Evolutionary conservation across 495 filamentous ascomycete genomes (phyloP), one percentile per base, ranked within the genome.

Genomic region (Cudoniella acicularis): DNA sequence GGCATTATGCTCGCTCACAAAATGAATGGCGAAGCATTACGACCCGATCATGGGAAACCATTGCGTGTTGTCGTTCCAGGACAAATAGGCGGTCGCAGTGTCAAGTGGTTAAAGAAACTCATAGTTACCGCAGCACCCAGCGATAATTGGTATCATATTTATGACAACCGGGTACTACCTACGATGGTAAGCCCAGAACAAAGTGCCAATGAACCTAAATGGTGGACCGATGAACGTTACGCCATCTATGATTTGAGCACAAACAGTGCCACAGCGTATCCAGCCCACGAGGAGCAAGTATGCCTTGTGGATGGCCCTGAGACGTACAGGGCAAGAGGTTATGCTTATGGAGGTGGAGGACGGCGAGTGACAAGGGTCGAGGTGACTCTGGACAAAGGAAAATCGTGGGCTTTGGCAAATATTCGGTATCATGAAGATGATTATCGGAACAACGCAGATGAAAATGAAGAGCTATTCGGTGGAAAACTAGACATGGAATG

Each of bases 81-180:
- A 2, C 92, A 96, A 72, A 97, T 98, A 60, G 93, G 93, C 43
- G 93, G 92, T 4, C 79, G 93, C 49, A 96, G 91, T 70, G 92
- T 98, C 24, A 98, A 98, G 71, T 98, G 93, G 93, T 66, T 98
- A 60, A 96, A 89, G 76, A 86, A 79, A 43, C 79, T 98, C 51
- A 88, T 92, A 26, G 65, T 97, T 49, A 94, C 91, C 0, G 80
- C 83, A 4, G 70, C 72, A 2, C 93, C 93, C 0, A 96, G 91
- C 66, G 88, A 93, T 51, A 96, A 96, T 63, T 96, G 92, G 92
- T 98, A 97, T 63, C 93, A 98, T 70, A 90, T 95, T 54, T 90
- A 95, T 66, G 93, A 98, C 67, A 98, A 98, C 63, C 77, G 93
- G 47, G 92, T 97, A 9, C 72, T 98, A 48, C 93, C 93, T 16